Evolutionary conservation across 495 filamentous ascomycete species (phyloP), one percentile per base, ranked within the genome.

Genomic region (Penicillium argentinense): DNA sequence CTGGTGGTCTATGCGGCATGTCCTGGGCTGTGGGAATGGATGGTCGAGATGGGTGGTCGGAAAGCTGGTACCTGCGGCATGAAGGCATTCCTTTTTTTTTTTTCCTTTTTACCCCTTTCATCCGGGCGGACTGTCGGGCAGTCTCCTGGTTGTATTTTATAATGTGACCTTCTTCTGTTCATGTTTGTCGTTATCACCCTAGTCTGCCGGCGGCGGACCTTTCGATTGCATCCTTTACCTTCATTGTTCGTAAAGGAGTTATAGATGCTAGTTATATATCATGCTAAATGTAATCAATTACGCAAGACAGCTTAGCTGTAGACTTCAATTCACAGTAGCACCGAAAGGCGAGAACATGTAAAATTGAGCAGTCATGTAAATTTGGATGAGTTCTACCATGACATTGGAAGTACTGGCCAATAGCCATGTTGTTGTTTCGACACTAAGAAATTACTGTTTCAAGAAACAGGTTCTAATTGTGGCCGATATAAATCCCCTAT

Each of bases 161-260:
- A 61, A 54, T 57, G 37, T 61, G 39, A 36, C 58, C 54, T 60
- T 55, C 47, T 60, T 58, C 48, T 53, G 60, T 61, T 58, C 51
- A 61, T 63, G 50, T 60, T 63, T 63, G 60, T 61, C 46, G 45
- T 61, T 63, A 53, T 53, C 54, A 63, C 45, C 47, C 39, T 30
- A 32, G 50, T 45, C 54, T 62, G 54, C 57, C 47, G 47, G 46
- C 49, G 42, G 54, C 60, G 53, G 60, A 48, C 51, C 47, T 42
- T 52, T 60, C 36, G 32, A 53, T 42, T 54, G 47, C 47, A 51
- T 47, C 30, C 14, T 42, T 55, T 44, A 27, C 51, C 44, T 28
- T 49, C 54, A 38, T 53, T 53, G 54, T 54, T 53, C 53, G 42
- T 51, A 42, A 51, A 47, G 36, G 44, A 52, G 34, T 41, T 39